Base-by-base conservation (phyloP, 2,329 filamentous ascomycete species). In the Epichloe sylvatica region DNA sequence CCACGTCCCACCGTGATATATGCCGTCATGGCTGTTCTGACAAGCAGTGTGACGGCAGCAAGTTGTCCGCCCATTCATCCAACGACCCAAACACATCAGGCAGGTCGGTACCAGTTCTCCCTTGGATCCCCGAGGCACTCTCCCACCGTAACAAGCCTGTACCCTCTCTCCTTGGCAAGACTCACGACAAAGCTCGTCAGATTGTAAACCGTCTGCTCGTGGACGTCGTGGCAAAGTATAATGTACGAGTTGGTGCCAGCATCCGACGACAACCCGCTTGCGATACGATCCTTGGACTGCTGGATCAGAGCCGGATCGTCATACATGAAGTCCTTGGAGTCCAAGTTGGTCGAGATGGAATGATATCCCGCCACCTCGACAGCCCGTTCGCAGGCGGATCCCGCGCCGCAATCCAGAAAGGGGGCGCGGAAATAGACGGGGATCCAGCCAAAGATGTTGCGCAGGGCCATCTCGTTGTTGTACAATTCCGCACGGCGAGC, bases 291-390 rank as follows among this genome's bases (percentile, higher is more conserved):
- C 54, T 76, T 70, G 49, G 70, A 71, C 30, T 65, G 59, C 51
- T 70, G 64, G 54, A 80, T 78, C 53, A 70, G 68, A 40, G 70
- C 62, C 2, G 75, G 68, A 8, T 64, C 64, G 50, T 72, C 67
- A 55, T 78, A 72, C 56, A 75, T 66, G 58, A 77, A 81, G 62
- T 81, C 78, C 53, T 79, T 74, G 15, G 78, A 81, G 59, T 82
- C 78, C 12, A 81, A 62, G 57, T 79, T 73, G 55, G 74, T 76
- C 57, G 74, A 75, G 51, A 74, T 67, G 53, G 78, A 61, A 57
- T 80, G 75, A 61, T 80, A 81, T 39, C 72, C 74, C 30, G 78
- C 59, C 23, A 55, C 55, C 3, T 54, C 58, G 55, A 72, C 55
- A 33, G 65, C 57, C 3, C 55, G 53, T 40, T 64, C 57, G 52